Evolutionary conservation across 1,284 basidiomycete species (phyloP).

Genomic region (Heterobasidion occidentale): DNA sequence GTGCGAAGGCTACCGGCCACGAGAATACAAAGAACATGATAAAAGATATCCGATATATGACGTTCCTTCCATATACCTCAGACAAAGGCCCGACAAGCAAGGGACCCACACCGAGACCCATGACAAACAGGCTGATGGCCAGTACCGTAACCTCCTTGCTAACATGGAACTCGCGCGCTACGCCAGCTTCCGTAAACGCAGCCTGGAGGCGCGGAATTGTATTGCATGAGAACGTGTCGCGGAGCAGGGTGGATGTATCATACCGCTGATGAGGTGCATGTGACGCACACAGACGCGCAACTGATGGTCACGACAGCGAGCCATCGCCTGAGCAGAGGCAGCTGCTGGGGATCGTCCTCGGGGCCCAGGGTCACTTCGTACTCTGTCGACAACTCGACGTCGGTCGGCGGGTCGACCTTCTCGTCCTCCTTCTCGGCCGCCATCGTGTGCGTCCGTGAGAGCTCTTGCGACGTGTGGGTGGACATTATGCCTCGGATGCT

Average conservation of each 20-base stretch:
- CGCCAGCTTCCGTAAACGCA: constrained; percentile 55
- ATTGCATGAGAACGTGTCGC: constrained; percentile 1
- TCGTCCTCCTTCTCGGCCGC: not conserved
- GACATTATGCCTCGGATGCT: too few relatives aligned
- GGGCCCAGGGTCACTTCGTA: constrained; percentile 30
- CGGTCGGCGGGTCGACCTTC: not conserved
- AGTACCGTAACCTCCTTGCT: constrained; percentile 61
- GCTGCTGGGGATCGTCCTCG: constrained; percentile 44
- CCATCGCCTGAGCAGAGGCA: constrained; percentile 47
- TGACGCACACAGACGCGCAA: constrained; percentile 50
- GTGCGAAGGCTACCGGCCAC: constrained; percentile 46
- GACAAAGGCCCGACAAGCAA: constrained; percentile 44
- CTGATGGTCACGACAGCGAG: constrained; percentile 46
- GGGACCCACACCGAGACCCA: constrained; percentile 43
- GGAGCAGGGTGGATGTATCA: constrained; percentile 16
- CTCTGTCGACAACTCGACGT: not conserved
- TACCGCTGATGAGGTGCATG: constrained; percentile 67
- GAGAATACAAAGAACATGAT: constrained; percentile 35
- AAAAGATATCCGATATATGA: constrained; percentile 31
- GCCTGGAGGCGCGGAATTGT: constrained; percentile 31
- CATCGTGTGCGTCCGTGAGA: too few relatives aligned
- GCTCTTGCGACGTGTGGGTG: too few relatives aligned
- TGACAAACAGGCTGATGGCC: constrained; percentile 64
- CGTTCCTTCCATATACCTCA: constrained; percentile 41
- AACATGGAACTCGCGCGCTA: constrained; percentile 53